These are phyloP conservation scores for Actinomortierella wolfii DNA, from an alignment of 371 early-diverging fungal genomes.

Conservation along the genomic window DNA sequence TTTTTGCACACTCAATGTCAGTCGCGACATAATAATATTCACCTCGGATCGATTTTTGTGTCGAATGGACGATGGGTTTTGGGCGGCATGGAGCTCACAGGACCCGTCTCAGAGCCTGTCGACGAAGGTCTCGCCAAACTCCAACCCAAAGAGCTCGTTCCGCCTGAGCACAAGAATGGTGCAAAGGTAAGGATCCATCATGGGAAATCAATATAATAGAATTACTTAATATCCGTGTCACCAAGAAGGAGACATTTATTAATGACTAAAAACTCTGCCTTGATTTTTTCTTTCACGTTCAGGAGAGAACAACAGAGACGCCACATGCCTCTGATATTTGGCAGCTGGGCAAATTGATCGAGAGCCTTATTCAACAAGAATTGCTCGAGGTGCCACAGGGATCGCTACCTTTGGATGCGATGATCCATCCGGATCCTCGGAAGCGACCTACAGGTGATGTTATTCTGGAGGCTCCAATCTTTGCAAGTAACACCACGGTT, in stretches of 20 bases:
- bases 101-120: slow-evolving; percentile 26
- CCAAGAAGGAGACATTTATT: too few species aligned
- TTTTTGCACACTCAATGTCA: slow-evolving; percentile 45
- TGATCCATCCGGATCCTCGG: slow-evolving; percentile 23
- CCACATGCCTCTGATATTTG: slow-evolving; percentile 35
- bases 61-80: slow-evolving; percentile 45
- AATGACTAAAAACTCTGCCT: too few species aligned
- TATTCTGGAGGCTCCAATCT: slow-evolving; percentile 24
- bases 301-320: slow-evolving; percentile 8
- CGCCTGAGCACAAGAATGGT: slow-evolving; percentile 22
- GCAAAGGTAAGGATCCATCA: too few species aligned
- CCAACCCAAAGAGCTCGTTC: slow-evolving; percentile 30
- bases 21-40: slow-evolving; percentile 39
- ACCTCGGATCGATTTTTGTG: slow-evolving; percentile 41
- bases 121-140: slow-evolving; percentile 23
- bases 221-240: too few species aligned
- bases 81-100: slow-evolving; percentile 43
- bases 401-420: slow-evolving; percentile 20
- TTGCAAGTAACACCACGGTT: slow-evolving; percentile 24
- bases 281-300: slow-evolving; percentile 5
- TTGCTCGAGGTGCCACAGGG: slow-evolving; percentile 16
- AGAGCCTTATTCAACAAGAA: slow-evolving; percentile 26
- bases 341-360: slow-evolving; percentile 39
- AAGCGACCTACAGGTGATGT: slow-evolving; percentile 33
- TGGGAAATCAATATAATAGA: too few species aligned